Base-by-base conservation (phyloP, 2,329 filamentous ascomycete genomes). In the Talaromyces sp. region DNA sequence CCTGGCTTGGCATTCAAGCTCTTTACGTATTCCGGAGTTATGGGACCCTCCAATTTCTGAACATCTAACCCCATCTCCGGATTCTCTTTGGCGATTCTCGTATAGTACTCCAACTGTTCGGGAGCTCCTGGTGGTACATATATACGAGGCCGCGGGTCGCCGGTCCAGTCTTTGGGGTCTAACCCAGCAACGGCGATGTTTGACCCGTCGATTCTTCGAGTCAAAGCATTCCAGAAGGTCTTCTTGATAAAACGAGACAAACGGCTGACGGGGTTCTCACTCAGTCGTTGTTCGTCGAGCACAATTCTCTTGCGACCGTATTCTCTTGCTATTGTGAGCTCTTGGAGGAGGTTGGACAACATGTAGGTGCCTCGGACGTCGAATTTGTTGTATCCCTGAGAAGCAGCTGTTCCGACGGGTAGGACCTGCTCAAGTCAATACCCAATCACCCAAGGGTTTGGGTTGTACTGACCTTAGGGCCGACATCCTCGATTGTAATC, bases 351-450 rank as follows among this genome's bases (percentile, higher is more conserved):
- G 76, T 98, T 99, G 68, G 94, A 97, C 66, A 99, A 86, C 90
- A 96, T 96, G 79, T 99, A 99, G 37, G 92, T 98, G 72, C 95
- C 95, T 69, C 94, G 90, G 68, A 99, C 87, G 75, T 98, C 93
- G 77, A 94, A 93, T 68, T 89, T 88, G 73, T 93, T 94, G 81
- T 91, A 87, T 49, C 93, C 94, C 70, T 90, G 92, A 41, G 93
- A 97, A 25, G 87, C 89, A 33, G 91, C 90, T 3, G 94, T 97
- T 69, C 92, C 90, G 43, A 98, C 82, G 43, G 90, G 89, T 63
- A 97, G 85, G 54, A 92, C 89, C 90, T 91, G 70, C n/a, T 49
- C 54, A 41, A 59, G 69, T 80, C 67, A 79, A 73, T 67, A 66
- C 9, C 35, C 35, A 37, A 31, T 31, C 27, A 8, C 7, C 6